A percentile compares a stretch with the other conserved stretches of the same genome.
These are phyloP conservation scores for Boletus insuetus DNA, from an alignment of 768 basidiomycete species.

Conservation along the genomic window DNA sequence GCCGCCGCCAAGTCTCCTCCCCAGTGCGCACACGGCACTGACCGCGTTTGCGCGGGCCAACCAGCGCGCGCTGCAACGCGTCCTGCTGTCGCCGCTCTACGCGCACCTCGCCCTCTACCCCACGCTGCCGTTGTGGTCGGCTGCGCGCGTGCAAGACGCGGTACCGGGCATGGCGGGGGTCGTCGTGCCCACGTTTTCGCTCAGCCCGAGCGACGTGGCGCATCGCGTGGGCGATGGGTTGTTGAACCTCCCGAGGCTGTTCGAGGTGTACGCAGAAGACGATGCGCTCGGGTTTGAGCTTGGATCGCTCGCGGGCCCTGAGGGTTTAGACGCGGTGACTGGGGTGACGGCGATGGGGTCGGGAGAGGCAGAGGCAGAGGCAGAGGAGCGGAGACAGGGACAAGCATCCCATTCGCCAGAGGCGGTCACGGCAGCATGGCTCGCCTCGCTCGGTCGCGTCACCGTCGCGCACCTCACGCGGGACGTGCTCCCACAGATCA, in stretches of 20 bases:
- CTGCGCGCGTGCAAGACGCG: slow-evolving; percentile 31
- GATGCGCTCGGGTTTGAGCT: slow-evolving; percentile 88
- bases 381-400: slow-evolving; percentile 27
- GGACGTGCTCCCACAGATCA: slow-evolving; percentile 69
- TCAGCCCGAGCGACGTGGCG: slow-evolving; percentile 86
- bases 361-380: slow-evolving; percentile 1
- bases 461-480: slow-evolving; percentile 72
- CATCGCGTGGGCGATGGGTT: slow-evolving; percentile 92
- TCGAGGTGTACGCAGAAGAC: slow-evolving; percentile 92
- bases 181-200: slow-evolving; percentile 84
- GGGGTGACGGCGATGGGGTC: slow-evolving; percentile 22
- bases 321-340: slow-evolving; percentile 39
- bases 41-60: slow-evolving; percentile 66
- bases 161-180: slow-evolving; percentile 38
- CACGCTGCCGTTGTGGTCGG: slow-evolving; percentile 63
- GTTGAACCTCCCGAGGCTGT: slow-evolving; percentile 86
- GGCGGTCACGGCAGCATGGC: slow-evolving; percentile 85
- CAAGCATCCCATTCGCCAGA: slow-evolving; percentile 53
- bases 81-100: slow-evolving; percentile 80
- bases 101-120: slow-evolving; percentile 73
- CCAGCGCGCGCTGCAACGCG: slow-evolving; percentile 75
- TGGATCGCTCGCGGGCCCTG: slow-evolving; percentile 72
- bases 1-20: slow-evolving; percentile 41
- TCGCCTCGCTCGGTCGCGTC: slow-evolving; percentile 82
- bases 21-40: slow-evolving; percentile 52